A percentile compares a stretch with the other conserved stretches of the same genome.
phyloP scores from a whole-genome alignment of 768 basidiomycete genomes.

The Hortiboletus campestris region DNA sequence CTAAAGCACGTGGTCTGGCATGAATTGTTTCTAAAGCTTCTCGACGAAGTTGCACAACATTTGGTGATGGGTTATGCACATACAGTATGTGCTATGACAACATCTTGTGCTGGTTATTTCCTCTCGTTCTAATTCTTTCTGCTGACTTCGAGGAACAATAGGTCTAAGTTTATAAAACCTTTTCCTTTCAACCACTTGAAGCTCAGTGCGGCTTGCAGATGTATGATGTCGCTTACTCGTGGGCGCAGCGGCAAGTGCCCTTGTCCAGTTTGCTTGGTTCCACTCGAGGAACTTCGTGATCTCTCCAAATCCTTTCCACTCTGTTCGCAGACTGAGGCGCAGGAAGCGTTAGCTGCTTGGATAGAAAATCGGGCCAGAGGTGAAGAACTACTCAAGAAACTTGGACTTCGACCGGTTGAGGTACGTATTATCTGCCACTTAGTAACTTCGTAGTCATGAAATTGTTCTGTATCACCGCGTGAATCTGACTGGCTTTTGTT shows the following conservation, averaged over 20 bases:
- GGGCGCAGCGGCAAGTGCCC: constrained; percentile 31
- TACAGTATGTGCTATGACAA: constrained; percentile 29
- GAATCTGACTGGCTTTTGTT: no score
- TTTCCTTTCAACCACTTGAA: no score
- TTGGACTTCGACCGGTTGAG: constrained; percentile 14
- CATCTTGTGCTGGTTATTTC: constrained; percentile 31
- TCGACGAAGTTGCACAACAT: constrained; percentile 24
- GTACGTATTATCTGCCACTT: no score
- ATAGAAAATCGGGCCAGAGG: constrained; percentile 10
- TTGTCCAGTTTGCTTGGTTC: constrained; percentile 40
- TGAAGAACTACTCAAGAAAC: constrained; percentile 15
- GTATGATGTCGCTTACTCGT: constrained; percentile 38
- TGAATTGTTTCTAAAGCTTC: constrained; percentile 29
- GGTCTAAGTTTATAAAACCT: not conserved
- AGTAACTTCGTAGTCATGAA: no score
- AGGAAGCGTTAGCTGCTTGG: not conserved
- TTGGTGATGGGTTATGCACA: constrained; percentile 22
- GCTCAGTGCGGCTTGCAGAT: constrained; percentile 18
- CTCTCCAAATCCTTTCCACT: constrained; percentile 14
- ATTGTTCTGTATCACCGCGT: no score
- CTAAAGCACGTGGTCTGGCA: constrained; percentile 42
- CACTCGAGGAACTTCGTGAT: constrained; percentile 22
- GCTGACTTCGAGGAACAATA: constrained; percentile 50
- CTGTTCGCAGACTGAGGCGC: constrained; percentile 17
- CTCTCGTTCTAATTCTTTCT: constrained; percentile 38